These are phyloP conservation scores for Fagus sylvatica DNA, from an alignment of 306 rosid species.

Conservation along the genomic window DNA sequence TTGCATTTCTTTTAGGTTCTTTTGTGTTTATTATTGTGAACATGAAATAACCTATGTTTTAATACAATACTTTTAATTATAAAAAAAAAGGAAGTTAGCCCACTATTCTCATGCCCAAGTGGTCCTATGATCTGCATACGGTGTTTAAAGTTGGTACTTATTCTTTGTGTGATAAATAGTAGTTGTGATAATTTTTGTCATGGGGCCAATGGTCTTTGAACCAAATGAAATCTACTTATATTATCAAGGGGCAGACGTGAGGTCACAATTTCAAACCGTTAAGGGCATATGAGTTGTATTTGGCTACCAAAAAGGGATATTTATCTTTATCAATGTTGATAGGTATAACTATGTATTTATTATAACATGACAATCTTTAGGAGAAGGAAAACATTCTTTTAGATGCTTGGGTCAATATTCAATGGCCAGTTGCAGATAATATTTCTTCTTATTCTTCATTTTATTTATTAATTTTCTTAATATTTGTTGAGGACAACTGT, in stretches of 20 bases:
- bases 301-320: background rate
- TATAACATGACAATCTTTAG: too few relatives aligned
- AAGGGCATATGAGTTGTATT: background rate
- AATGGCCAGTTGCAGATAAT: too few relatives aligned
- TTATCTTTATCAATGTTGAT: too few relatives aligned
- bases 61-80: too few relatives aligned
- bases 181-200: background rate
- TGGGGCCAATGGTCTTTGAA: background rate
- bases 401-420: too few relatives aligned
- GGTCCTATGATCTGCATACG: background rate
- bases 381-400: too few relatives aligned
- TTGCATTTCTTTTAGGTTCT: too few relatives aligned
- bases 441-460: too few relatives aligned
- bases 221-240: background rate
- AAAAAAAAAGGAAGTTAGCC: too few relatives aligned
- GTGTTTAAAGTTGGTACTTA: background rate
- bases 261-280: background rate
- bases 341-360: too few relatives aligned
- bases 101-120: background rate
- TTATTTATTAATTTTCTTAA: background rate
- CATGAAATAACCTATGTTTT: too few relatives aligned
- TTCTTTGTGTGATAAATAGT: background rate
- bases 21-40: too few relatives aligned
- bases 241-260: background rate
- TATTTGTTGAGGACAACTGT: background rate